Conservation (phyloP, 176 grass and related monocot species). For the Musa acuminata region DNA sequence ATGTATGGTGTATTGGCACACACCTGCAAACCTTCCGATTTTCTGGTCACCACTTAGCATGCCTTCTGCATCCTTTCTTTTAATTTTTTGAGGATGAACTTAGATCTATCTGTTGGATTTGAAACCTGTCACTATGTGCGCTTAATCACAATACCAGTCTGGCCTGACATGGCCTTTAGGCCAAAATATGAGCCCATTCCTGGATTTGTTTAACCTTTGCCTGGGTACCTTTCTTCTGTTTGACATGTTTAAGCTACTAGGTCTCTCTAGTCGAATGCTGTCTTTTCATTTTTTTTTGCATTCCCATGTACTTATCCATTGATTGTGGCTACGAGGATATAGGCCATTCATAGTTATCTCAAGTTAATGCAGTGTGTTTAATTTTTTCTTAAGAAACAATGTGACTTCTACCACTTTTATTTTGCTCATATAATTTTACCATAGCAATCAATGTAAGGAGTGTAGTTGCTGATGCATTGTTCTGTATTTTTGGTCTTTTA, state of each 20-base stretch:
- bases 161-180: background rate
- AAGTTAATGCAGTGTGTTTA: background rate
- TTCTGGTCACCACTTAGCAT: background rate
- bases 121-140: background rate
- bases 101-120: constrained; percentile 6
- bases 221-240: background rate
- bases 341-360: background rate
- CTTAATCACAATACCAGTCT: no score
- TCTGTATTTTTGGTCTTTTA: constrained; percentile 22
- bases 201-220: no score
- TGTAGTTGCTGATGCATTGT: background rate
- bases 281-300: background rate
- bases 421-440: background rate
- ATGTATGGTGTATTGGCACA: background rate
- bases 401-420: background rate
- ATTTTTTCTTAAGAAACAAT: background rate
- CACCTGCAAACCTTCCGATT: background rate
- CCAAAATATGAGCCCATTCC: background rate
- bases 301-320: background rate
- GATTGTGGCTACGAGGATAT: background rate
- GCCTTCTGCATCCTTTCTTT: background rate
- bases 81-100: background rate
- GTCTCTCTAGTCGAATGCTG: background rate
- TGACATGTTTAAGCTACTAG: background rate
- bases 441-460: background rate